Evolutionary conservation across 2,329 filamentous ascomycete species (phyloP).

Genomic region (Xylaria sp.): DNA sequence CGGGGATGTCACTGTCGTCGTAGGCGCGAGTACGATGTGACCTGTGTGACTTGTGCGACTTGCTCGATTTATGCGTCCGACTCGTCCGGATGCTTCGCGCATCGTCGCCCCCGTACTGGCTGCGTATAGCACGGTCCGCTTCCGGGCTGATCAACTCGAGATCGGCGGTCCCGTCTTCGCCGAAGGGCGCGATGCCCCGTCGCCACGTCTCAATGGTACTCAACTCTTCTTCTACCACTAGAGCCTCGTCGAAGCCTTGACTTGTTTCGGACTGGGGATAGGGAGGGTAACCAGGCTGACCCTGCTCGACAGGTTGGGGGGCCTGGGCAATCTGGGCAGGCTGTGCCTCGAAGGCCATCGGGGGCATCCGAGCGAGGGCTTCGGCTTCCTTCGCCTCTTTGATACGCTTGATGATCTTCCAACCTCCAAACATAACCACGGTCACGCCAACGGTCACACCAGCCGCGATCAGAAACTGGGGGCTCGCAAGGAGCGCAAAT

Average conservation of each 20-base stretch:
- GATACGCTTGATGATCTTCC: conserved; percentile 95
- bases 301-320: background rate
- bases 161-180: conserved; percentile 60
- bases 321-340: conserved; percentile 20
- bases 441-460: conserved; percentile 93
- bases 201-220: conserved; percentile 69
- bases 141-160: conserved; percentile 67
- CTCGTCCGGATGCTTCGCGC: conserved; percentile 46
- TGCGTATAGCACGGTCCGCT: conserved; percentile 59
- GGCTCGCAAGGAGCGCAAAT: conserved; percentile 85
- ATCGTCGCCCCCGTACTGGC: conserved; percentile 55
- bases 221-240: conserved; percentile 67
- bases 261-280: conserved; percentile 45
- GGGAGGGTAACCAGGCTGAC: conserved; percentile 18
- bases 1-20: conserved; percentile 32
- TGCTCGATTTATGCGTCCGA: conserved; percentile 45
- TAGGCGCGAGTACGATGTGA: conserved; percentile 41
- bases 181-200: conserved; percentile 62
- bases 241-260: conserved; percentile 61
- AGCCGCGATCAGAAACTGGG: conserved; percentile 93
- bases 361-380: conserved; percentile 34
- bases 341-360: conserved; percentile 49
- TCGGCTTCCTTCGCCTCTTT: conserved; percentile 53
- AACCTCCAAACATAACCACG: conserved; percentile 93
- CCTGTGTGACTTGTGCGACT: conserved; percentile 47